Percentiles rank a stretch among this genome's conserved stretches.
These are phyloP conservation scores for Geotrichum bryndzae DNA, from an alignment of 1,139 yeast genomes.

Conservation along the genomic window DNA sequence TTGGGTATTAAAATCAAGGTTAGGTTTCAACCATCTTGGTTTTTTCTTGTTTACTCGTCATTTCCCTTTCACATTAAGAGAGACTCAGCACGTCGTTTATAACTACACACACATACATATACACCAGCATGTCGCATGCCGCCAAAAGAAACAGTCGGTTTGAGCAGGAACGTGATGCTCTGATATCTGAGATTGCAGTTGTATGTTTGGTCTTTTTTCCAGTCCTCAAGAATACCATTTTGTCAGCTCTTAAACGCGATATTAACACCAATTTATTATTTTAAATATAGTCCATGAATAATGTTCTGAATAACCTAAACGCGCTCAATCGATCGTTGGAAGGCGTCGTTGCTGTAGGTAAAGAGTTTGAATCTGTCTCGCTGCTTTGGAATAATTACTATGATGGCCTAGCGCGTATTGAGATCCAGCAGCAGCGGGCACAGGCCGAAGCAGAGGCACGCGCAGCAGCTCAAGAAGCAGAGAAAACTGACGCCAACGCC, in stretches of 20 bases:
- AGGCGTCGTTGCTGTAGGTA: conserved; percentile 48
- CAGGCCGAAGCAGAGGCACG: not conserved
- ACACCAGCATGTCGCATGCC: not conserved
- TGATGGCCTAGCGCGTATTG: conserved; percentile 31
- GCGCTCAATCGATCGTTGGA: conserved; percentile 48
- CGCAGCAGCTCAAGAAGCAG: not conserved
- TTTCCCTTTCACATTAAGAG: not conserved
- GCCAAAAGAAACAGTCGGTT: conserved; percentile 28
- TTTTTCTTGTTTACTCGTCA: not conserved
- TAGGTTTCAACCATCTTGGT: not conserved
- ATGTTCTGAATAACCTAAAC: conserved; percentile 45
- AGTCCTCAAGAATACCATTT: not conserved
- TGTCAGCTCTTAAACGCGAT: conserved; percentile 6
- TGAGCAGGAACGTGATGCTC: conserved; percentile 42
- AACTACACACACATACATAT: too few species aligned
- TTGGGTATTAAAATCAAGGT: not conserved
- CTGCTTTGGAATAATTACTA: conserved; percentile 48
- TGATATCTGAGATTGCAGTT: conserved; percentile 39
- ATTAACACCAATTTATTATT: not conserved
- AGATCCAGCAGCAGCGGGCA: conserved; percentile 2
- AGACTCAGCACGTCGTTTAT: not conserved
- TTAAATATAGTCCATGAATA: conserved; percentile 40
- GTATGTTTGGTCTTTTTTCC: conserved; percentile 20
- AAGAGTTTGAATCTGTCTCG: conserved; percentile 49
- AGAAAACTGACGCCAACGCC: not conserved